Base-by-base conservation (phyloP, 2,329 filamentous ascomycete species). In the Cercospora sp. region DNA sequence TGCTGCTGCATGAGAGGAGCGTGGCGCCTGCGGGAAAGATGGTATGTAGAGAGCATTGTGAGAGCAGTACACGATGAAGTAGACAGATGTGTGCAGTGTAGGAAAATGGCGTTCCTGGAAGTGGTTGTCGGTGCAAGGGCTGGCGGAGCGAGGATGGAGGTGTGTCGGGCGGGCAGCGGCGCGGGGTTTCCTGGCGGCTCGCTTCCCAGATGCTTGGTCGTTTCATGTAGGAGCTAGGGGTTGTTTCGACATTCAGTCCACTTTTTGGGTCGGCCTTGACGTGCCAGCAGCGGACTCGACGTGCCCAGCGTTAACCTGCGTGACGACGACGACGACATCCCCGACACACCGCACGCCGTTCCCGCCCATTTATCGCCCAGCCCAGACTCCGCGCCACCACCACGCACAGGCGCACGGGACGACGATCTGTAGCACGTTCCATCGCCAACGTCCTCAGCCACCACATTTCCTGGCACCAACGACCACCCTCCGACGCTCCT, bases 381-480 rank as follows among this genome's bases (percentile, higher is more conserved):
- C 57, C n/a, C 13, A 37, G n/a, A 60, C 28, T 60, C 57, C 18
- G 32, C 45, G 45, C 45, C 45, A 13, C 45, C 45, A 37, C 32
- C 30, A 32, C 30, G 57, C 18, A 34, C 28, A 12, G 28, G 16
- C n/a, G 37, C 24, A 34, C 34, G 18, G 59, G 34, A 45, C 12
- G 59, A 61, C 21, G 13, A 51, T 32, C 61, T 53, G 61, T 63
- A 53, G 61, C 61, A 62, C 60, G 60, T 62, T 65, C 63, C 34
- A 65, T 61, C 57, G 59, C 57, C 37, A 49, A 61, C 57, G 57
- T 51, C 26, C 40, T 66, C 63, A 66, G 63, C 63, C 63, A 66
- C 63, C 59, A 10, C 28, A 66, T 66, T 66, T 66, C 59, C 63
- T 60, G 28, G 55, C 43, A 26, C 43, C 37, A 37, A 55, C 57